phyloP scores from a whole-genome alignment of 2,329 filamentous ascomycete genomes.

The Didymella exigua region DNA sequence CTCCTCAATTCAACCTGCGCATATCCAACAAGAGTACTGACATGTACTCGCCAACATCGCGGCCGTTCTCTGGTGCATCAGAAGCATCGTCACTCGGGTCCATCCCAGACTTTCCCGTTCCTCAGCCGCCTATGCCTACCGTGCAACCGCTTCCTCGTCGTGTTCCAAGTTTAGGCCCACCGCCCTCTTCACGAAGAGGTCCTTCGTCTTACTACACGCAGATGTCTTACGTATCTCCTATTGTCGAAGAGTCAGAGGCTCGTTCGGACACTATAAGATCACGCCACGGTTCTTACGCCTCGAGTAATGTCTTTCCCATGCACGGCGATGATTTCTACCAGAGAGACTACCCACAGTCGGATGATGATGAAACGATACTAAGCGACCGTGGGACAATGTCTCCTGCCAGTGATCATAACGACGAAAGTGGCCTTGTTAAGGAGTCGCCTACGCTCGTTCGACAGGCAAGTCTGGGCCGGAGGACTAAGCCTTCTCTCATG shows the following conservation, averaged over 20 bases:
- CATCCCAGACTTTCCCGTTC: constrained; percentile 51
- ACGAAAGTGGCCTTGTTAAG: constrained; percentile 48
- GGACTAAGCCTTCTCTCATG: constrained; percentile 55
- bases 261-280: constrained; percentile 51
- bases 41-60: constrained; percentile 41
- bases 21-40: constrained; percentile 42
- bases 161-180: constrained; percentile 53
- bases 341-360: constrained; percentile 42
- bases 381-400: constrained; percentile 41
- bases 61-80: constrained; percentile 48
- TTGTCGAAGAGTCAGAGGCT: constrained; percentile 55
- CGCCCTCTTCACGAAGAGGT: constrained; percentile 55
- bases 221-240: constrained; percentile 55
- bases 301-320: constrained; percentile 56
- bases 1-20: constrained; percentile 28
- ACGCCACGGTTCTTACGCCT: constrained; percentile 53
- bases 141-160: constrained; percentile 46
- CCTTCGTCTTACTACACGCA: constrained; percentile 57
- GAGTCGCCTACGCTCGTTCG: constrained; percentile 41
- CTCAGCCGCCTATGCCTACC: constrained; percentile 41
- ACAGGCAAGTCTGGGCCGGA: constrained; percentile 56
- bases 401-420: constrained; percentile 42
- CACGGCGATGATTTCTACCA: constrained; percentile 50
- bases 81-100: constrained; percentile 48
- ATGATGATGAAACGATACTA: constrained; percentile 47